Base-by-base conservation (phyloP, 768 basidiomycete genomes). In the Russula ochroleuca region DNA sequence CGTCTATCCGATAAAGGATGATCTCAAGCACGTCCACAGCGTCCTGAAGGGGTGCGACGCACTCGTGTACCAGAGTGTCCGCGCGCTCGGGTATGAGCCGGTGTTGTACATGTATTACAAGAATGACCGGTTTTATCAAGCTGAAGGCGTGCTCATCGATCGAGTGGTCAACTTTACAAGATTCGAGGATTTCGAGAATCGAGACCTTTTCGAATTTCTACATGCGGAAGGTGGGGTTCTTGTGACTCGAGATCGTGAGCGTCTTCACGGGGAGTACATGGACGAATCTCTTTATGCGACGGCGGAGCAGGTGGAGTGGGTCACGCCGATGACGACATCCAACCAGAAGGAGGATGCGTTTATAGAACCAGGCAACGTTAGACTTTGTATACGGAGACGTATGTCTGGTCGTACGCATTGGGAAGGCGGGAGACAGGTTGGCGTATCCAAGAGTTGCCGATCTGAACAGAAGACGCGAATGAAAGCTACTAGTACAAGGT, bases 1-100 rank as follows among this genome's bases (percentile, higher is more conserved):
- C 67, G 67, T 69, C 57, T 81, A 80, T 61, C 75, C 77, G 2
- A 57, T 78, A 55, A 59, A 50, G 11, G 33, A 54, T 31, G 6
- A 8, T 7, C 33, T 54, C 3, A 19, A 47, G 2, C 51, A 56
- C 7, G 10, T 65, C 40, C 51, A 51, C 28, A 19, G 21, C 8
- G 35, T 59, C 21, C 47, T 65, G 17, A 65, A 67, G 28, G 63
- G 57, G 19, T 58, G 41, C 25, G 66, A 65, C 38, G 56, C 59
- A 3, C 17, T 43, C 4, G 41, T 61, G 10, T 51, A 54, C 14
- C 49, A 43, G 40, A 31, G 7, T 19, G 5, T 28, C 28, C 21
- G 25, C 2, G 52, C 23, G 17, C 62, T 60, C 11, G 51, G 47
- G 43, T 51, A 57, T 14, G 21, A 55, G 23, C 57, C 65, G 11